Percentiles rank a stretch among this genome's conserved stretches.
phyloP scores from a whole-genome alignment of 2,329 filamentous ascomycete species.

The Aspergillus alliaceus region DNA sequence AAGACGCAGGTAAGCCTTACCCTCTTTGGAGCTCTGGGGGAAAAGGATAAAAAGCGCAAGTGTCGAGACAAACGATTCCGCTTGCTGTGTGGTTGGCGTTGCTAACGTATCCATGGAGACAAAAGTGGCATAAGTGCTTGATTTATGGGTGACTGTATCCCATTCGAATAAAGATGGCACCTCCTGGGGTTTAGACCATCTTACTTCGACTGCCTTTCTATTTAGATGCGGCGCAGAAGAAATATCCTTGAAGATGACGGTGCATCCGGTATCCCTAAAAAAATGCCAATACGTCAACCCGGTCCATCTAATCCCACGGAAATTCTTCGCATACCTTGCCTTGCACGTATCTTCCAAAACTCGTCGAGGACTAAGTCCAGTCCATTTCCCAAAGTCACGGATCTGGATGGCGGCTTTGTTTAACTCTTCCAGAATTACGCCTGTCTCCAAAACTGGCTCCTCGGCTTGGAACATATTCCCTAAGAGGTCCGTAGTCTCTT shows the following conservation, averaged over 20 bases:
- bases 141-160: constrained; percentile 42
- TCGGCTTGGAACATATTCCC: constrained; percentile 58
- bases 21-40: constrained; percentile 74
- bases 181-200: constrained; percentile 75
- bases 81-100: constrained; percentile 74
- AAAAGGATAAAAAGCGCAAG: constrained; percentile 80
- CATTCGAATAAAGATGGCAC: constrained; percentile 45
- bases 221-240: constrained; percentile 75
- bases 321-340: constrained; percentile 56
- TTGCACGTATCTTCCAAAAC: constrained; percentile 86
- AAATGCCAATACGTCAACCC: constrained; percentile 14
- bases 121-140: constrained; percentile 51
- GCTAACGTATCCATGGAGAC: constrained; percentile 76
- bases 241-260: constrained; percentile 66
- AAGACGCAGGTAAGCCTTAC: constrained; percentile 77
- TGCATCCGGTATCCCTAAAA: constrained; percentile 68
- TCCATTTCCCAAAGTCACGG: constrained; percentile 81
- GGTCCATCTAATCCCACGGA: not conserved
- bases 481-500: constrained; percentile 46
- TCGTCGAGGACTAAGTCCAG: constrained; percentile 72
- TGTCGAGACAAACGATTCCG: constrained; percentile 83
- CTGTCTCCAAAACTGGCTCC: constrained; percentile 44
- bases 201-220: constrained; percentile 71
- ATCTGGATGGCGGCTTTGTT: constrained; percentile 52
- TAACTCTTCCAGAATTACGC: constrained; percentile 34